These are phyloP conservation scores for Penicillium sp. DNA, from an alignment of 2,329 filamentous ascomycete species.

Conservation along the genomic window DNA sequence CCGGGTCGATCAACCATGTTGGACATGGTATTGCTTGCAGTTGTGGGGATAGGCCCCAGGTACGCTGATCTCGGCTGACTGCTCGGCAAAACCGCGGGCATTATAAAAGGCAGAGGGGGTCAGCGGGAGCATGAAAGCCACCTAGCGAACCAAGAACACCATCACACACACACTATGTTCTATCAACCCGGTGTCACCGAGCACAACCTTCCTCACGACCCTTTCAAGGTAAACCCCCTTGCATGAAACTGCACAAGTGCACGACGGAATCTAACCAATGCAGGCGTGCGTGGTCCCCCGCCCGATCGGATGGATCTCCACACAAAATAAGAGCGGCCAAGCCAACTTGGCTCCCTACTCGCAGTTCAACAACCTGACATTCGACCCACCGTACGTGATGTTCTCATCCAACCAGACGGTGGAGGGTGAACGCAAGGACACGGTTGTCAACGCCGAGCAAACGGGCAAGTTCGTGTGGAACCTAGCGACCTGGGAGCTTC, in stretches of 20 bases:
- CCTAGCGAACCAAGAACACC: not conserved
- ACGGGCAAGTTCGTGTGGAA: slow-evolving; percentile 62
- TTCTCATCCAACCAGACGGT: slow-evolving; percentile 61
- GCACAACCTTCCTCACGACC: slow-evolving; percentile 55
- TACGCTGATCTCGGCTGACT: not conserved
- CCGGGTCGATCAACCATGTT: too few species aligned
- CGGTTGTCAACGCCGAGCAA: slow-evolving; percentile 56
- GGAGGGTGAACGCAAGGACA: slow-evolving; percentile 54
- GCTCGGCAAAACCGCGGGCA: not conserved
- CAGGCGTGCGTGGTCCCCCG: slow-evolving; percentile 58
- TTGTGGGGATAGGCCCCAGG: not conserved
- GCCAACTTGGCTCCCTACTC: slow-evolving; percentile 62
- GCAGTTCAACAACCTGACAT: slow-evolving; percentile 65
- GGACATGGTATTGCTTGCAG: too few species aligned
- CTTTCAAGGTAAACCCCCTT: slow-evolving; percentile 51
- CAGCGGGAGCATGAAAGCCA: not conserved
- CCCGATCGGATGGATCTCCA: slow-evolving; percentile 65
- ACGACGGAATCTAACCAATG: slow-evolving; percentile 37
- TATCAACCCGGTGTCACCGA: slow-evolving; percentile 56
- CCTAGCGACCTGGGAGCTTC: slow-evolving; percentile 58
- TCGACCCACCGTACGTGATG: slow-evolving; percentile 64
- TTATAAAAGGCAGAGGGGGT: not conserved
- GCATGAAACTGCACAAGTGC: not conserved
- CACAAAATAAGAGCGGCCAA: slow-evolving; percentile 48
- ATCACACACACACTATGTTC: slow-evolving; percentile 43